A percentile compares a stretch with the other conserved stretches of the same genome.
Conservation (phyloP, 306 rosid species). For the Acacia crassicarpa region DNA sequence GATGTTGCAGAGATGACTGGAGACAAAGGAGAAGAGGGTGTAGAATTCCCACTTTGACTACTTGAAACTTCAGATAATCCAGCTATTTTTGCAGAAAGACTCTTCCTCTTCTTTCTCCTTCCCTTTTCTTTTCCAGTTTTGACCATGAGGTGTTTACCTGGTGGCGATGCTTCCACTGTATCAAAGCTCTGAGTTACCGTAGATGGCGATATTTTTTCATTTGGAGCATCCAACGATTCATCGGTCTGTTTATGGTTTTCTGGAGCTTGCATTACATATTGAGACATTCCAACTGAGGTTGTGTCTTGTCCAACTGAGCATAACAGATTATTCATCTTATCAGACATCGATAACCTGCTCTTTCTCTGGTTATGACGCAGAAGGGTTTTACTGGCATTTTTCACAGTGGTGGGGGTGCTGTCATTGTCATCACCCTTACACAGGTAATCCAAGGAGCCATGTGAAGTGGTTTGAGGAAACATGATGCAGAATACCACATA, state of each 20-base stretch:
- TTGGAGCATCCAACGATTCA: conserved; percentile 40
- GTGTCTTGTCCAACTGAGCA: conserved; percentile 33
- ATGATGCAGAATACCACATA: conserved; percentile 50
- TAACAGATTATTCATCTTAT: conserved; percentile 43
- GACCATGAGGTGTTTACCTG: conserved; percentile 54
- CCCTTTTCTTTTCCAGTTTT: conserved; percentile 73
- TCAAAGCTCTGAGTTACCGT: conserved; percentile 39
- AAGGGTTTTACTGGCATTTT: conserved; percentile 40
- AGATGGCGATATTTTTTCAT: conserved; percentile 39
- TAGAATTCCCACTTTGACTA: conserved; percentile 95
- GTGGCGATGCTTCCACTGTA: conserved; percentile 45
- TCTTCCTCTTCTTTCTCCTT: conserved; percentile 72
- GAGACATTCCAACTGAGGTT: conserved; percentile 32
- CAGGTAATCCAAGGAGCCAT: conserved; percentile 45
- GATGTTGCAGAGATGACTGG: conserved; percentile 52
- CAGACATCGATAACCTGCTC: conserved; percentile 43
- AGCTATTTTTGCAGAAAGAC: conserved; percentile 49
- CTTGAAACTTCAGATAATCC: conserved; percentile 83
- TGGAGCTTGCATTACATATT: neutral
- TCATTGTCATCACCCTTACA: conserved; percentile 39
- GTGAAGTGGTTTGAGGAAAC: conserved; percentile 44
- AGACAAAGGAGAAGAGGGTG: conserved; percentile 91
- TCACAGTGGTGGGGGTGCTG: conserved; percentile 38
- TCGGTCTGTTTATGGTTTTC: conserved; percentile 30
- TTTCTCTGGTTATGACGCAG: conserved; percentile 39